These are phyloP conservation scores for Xylaria sp. DNA, from an alignment of 2,329 filamentous ascomycete species.

Conservation along the genomic window DNA sequence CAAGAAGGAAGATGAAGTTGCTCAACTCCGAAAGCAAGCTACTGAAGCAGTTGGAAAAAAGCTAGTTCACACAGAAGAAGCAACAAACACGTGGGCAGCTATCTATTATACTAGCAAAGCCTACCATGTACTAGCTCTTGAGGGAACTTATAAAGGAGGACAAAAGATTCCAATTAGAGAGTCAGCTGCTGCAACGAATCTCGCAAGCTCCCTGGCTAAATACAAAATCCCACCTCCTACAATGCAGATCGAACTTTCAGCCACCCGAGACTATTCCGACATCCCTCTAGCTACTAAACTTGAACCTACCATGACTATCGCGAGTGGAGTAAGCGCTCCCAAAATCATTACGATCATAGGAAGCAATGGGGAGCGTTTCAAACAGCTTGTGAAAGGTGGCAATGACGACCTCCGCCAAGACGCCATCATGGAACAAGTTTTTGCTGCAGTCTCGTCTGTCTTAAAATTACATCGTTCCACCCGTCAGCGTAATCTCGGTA, in stretches of 20 bases:
- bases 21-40: slow-evolving; percentile 77
- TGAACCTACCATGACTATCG: slow-evolving; percentile 81
- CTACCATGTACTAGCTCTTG: slow-evolving; percentile 72
- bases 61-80: slow-evolving; percentile 65
- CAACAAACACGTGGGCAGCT: slow-evolving; percentile 71
- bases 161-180: slow-evolving; percentile 70
- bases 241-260: slow-evolving; percentile 80
- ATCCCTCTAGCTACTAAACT: slow-evolving; percentile 81
- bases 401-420: slow-evolving; percentile 97
- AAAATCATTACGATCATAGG: slow-evolving; percentile 90
- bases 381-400: slow-evolving; percentile 93
- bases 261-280: slow-evolving; percentile 78
- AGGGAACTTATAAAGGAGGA: slow-evolving; percentile 75
- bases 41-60: slow-evolving; percentile 74
- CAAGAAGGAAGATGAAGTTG: slow-evolving; percentile 78
- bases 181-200: slow-evolving; percentile 68
- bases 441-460: slow-evolving; percentile 92
- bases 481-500: slow-evolving; percentile 86
- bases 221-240: slow-evolving; percentile 88
- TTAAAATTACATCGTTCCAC: slow-evolving; percentile 87
- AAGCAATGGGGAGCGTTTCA: slow-evolving; percentile 82
- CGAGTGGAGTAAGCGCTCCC: slow-evolving; percentile 88
- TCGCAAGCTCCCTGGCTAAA: slow-evolving; percentile 71
- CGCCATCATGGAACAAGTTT: slow-evolving; percentile 99
- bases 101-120: slow-evolving; percentile 79